Evolutionary conservation across 371 early-diverging fungal genomes (phyloP).

Genomic region (Apophysomyces ossiformis): DNA sequence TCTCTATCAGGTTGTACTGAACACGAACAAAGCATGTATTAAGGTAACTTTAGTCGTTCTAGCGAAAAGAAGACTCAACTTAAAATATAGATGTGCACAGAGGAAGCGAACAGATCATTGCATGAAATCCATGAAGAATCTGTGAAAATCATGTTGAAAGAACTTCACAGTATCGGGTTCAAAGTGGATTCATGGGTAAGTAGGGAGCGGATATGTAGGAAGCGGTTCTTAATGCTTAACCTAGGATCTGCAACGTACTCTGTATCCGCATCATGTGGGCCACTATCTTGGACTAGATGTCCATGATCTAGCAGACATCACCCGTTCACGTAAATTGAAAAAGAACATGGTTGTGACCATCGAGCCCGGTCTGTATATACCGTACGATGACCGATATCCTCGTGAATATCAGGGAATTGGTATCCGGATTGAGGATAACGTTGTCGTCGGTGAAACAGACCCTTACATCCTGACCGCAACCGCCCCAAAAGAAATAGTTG

Average conservation of each 20-base stretch:
- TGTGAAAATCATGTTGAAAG: slow-evolving; percentile 63
- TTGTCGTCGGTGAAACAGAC: slow-evolving; percentile 75
- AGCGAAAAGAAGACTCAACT: background rate
- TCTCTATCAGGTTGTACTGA: slow-evolving; percentile 86
- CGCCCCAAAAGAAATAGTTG: slow-evolving; percentile 88
- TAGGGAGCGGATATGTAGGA: background rate
- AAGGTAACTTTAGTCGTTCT: slow-evolving; percentile 51
- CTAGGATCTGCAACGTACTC: slow-evolving; percentile 67
- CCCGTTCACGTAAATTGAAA: slow-evolving; percentile 71
- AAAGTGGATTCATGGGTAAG: slow-evolving; percentile 55
- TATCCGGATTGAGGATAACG: slow-evolving; percentile 96
- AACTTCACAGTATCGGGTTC: slow-evolving; percentile 72
- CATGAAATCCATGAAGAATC: slow-evolving; percentile 84
- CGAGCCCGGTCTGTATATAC: slow-evolving; percentile 96
- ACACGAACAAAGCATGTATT: slow-evolving; percentile 86
- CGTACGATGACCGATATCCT: slow-evolving; percentile 77
- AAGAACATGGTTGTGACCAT: slow-evolving; percentile 93
- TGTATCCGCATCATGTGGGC: slow-evolving; percentile 95
- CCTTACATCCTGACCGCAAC: slow-evolving; percentile 74
- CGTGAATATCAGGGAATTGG: slow-evolving; percentile 88
- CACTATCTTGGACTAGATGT: slow-evolving; percentile 96
- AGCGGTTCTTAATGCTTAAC: background rate
- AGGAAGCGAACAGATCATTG: slow-evolving; percentile 67
- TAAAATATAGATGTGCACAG: slow-evolving; percentile 68
- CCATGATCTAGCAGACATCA: slow-evolving; percentile 84